These are phyloP conservation scores for Pascua guehoae DNA, from an alignment of 1,284 basidiomycete genomes.

Conservation along the genomic window DNA sequence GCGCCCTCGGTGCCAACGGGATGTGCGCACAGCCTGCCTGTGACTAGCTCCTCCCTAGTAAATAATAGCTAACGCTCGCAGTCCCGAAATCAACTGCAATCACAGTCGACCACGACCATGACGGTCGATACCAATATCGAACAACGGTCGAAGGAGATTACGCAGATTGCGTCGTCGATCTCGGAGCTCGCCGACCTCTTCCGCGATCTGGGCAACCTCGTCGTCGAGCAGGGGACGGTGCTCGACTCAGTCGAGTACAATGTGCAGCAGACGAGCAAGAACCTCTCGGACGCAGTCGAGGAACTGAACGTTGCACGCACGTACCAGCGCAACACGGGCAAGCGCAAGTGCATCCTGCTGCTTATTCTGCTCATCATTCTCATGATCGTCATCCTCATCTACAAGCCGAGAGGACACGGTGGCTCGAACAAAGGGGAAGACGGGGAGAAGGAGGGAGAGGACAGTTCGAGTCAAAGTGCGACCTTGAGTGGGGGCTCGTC, in stretches of 20 bases:
- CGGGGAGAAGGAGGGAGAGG: no score
- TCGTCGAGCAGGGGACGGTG: conserved; percentile 97
- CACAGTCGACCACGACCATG: conserved; percentile 41
- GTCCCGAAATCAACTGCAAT: conserved; percentile 40
- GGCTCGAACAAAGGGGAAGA: no score
- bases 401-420: conserved; percentile 40
- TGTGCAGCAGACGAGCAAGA: conserved; percentile 81
- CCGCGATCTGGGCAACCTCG: conserved; percentile 85
- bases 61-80: conserved; percentile 9
- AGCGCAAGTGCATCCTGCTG: conserved; percentile 88
- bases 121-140: conserved; percentile 56
- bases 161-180: conserved; percentile 89
- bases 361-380: conserved; percentile 84
- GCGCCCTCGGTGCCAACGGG: no score
- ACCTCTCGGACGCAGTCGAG: conserved; percentile 76
- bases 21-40: background rate
- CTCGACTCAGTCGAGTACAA: conserved; percentile 97
- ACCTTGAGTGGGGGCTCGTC: no score
- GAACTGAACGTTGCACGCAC: conserved; percentile 77
- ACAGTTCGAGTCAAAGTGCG: no score
- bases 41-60: no score
- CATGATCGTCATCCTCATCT: conserved; percentile 54
- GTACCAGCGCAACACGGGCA: conserved; percentile 91
- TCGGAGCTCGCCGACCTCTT: conserved; percentile 89
- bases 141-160: conserved; percentile 70